Conservation (phyloP, 805 yeast genomes). For the Saturnispora sanitii region DNA sequence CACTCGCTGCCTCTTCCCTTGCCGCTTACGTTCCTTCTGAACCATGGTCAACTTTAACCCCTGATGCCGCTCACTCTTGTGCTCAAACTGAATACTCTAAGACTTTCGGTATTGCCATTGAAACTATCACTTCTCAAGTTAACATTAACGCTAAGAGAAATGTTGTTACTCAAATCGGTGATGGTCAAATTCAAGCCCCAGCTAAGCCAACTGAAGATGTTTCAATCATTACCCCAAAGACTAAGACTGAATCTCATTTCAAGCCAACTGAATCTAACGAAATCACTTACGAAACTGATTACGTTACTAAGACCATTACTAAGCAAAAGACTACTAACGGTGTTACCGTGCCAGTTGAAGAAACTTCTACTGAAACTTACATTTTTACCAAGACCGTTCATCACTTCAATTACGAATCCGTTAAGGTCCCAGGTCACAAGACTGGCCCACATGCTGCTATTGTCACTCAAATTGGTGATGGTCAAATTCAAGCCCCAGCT, state of each 20-base stretch:
- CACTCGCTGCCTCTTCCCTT: constrained; percentile 38
- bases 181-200: constrained; percentile 36
- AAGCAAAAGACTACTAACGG: constrained; percentile 22
- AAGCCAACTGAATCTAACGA: constrained; percentile 6
- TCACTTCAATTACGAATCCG: constrained; percentile 32
- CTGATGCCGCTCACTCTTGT: constrained; percentile 35
- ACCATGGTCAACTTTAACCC: constrained; percentile 68
- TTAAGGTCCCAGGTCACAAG: constrained; percentile 11
- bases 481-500: constrained; percentile 37
- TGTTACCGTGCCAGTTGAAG: constrained; percentile 33
- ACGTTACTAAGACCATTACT: constrained; percentile 5
- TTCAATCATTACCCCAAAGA: constrained; percentile 6
- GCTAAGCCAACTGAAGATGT: constrained; percentile 19
- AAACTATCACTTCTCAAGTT: constrained; percentile 35
- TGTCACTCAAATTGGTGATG: constrained; percentile 28
- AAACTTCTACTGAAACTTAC: constrained; percentile 24
- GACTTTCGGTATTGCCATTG: constrained; percentile 63
- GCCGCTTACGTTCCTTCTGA: constrained; percentile 60
- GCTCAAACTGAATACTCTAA: constrained; percentile 47
- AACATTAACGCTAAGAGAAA: constrained; percentile 26
- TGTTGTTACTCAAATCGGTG: constrained; percentile 34
- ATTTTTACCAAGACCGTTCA: constrained; percentile 25
- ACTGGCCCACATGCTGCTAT: constrained; percentile 23
- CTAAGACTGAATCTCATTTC: not conserved
- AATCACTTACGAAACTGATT: constrained; percentile 7